Evolutionary conservation across 257 asterid species (phyloP).

Genomic region (Plantago elongata): DNA sequence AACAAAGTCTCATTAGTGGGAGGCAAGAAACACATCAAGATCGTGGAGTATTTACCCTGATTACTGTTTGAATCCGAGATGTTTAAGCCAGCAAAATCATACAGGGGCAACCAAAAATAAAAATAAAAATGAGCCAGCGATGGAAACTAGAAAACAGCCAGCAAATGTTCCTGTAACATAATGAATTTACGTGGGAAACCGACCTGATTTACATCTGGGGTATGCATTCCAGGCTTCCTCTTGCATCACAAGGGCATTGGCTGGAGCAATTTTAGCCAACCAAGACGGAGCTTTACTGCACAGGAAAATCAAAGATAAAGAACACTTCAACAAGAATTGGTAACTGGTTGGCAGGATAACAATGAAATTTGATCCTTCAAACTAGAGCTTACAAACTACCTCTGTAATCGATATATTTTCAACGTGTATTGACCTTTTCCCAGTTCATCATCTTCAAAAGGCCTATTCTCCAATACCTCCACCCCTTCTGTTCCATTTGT

Average conservation of each 20-base stretch:
- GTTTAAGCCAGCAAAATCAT: slow-evolving; percentile 24
- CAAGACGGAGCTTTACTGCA: slow-evolving; percentile 84
- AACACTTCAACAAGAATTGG: no score
- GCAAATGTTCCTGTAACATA: no score
- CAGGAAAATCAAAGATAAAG: slow-evolving; percentile 2
- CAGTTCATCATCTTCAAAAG: slow-evolving; percentile 59
- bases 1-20: slow-evolving; percentile 5
- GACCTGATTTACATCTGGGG: slow-evolving; percentile 82
- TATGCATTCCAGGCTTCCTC: slow-evolving; percentile 97
- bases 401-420: slow-evolving; percentile 66
- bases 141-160: no score
- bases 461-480: slow-evolving; percentile 78
- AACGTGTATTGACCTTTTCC: slow-evolving; percentile 82
- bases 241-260: slow-evolving; percentile 80
- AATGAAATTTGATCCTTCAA: neutral
- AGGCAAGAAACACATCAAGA: neutral
- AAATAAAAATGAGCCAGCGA: slow-evolving; percentile 10
- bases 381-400: slow-evolving; percentile 31
- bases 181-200: neutral
- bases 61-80: slow-evolving; percentile 39
- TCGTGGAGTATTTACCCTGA: slow-evolving; percentile 46
- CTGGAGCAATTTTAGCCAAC: slow-evolving; percentile 74
- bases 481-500: slow-evolving; percentile 80
- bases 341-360: neutral
- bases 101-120: slow-evolving; percentile 17